Percentiles rank a stretch among this genome's conserved stretches.
phyloP scores from a whole-genome alignment of 2,329 filamentous ascomycete species.

The Mariannaea sp. region DNA sequence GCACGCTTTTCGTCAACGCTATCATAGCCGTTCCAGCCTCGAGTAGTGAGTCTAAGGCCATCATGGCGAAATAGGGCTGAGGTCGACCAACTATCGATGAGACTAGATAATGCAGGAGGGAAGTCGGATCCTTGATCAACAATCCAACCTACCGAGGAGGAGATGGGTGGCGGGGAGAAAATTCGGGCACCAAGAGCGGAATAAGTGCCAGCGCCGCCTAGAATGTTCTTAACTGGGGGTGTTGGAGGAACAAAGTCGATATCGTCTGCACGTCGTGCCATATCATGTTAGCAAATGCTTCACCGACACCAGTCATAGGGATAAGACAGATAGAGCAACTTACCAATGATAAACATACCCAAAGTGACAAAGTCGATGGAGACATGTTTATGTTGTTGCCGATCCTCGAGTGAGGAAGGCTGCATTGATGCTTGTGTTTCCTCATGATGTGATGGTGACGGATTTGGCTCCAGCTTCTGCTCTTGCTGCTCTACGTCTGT shows the following conservation, averaged over 20 bases:
- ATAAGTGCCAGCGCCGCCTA: constrained; percentile 90
- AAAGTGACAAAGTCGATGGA: constrained; percentile 69
- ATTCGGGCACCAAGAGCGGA: constrained; percentile 87
- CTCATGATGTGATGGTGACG: not conserved
- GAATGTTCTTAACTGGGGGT: constrained; percentile 71
- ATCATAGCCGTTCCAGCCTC: constrained; percentile 91
- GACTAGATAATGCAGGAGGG: constrained; percentile 64
- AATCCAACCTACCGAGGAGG: constrained; percentile 81
- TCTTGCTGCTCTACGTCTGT: not conserved
- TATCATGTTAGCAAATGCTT: constrained; percentile 18
- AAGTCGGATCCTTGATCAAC: constrained; percentile 91
- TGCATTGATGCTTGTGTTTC: not conserved
- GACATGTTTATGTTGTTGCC: not conserved
- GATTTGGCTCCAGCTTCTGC: not conserved
- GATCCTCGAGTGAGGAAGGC: not conserved
- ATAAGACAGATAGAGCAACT: constrained; percentile 31
- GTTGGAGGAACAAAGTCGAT: constrained; percentile 81
- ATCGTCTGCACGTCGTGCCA: constrained; percentile 65
- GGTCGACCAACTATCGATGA: constrained; percentile 77
- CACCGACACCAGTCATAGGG: not conserved
- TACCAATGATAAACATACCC: constrained; percentile 77
- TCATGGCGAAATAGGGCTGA: constrained; percentile 71
- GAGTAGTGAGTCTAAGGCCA: constrained; percentile 74
- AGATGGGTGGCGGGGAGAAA: constrained; percentile 72
- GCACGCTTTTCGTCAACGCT: constrained; percentile 69